phyloP scores from a whole-genome alignment of 495 filamentous ascomycete species.

The Glonium stellatum region DNA sequence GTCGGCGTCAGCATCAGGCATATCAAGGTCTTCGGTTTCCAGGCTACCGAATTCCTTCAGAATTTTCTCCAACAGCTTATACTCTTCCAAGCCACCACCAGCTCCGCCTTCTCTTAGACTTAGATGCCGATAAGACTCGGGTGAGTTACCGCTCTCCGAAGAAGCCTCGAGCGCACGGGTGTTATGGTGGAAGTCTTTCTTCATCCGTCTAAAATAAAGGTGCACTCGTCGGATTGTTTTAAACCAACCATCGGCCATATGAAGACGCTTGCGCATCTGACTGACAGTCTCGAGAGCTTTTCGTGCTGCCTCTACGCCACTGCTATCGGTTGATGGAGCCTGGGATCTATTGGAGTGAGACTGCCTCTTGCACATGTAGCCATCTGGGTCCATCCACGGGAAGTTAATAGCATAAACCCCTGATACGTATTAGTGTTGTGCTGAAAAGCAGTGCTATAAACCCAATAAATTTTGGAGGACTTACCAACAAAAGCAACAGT shows the following conservation, averaged over 20 bases:
- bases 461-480: slow-evolving; percentile 9
- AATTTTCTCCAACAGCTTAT: slow-evolving; percentile 53
- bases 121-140: slow-evolving; percentile 38
- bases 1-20: slow-evolving; percentile 23
- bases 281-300: slow-evolving; percentile 49
- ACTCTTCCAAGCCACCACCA: slow-evolving; percentile 66
- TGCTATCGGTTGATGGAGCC: slow-evolving; percentile 21
- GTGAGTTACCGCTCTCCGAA: slow-evolving; percentile 16
- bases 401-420: slow-evolving; percentile 69
- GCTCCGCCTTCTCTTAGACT: slow-evolving; percentile 46
- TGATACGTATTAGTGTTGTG: slow-evolving; percentile 1
- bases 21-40: slow-evolving; percentile 39
- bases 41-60: slow-evolving; percentile 52
- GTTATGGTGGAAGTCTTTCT: slow-evolving; percentile 48
- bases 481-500: slow-evolving; percentile 61
- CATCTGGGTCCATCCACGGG: slow-evolving; percentile 67
- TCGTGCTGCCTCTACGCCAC: slow-evolving; percentile 42
- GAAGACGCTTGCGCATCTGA: slow-evolving; percentile 59
- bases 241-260: slow-evolving; percentile 67
- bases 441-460: not conserved
- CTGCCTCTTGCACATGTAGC: slow-evolving; percentile 45
- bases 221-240: slow-evolving; percentile 60
- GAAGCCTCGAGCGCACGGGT: slow-evolving; percentile 7
- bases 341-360: slow-evolving; percentile 2
- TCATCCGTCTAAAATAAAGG: slow-evolving; percentile 58